A percentile compares a stretch with the other conserved stretches of the same genome.
These are phyloP conservation scores for Plectosphaerella sp. DNA, from an alignment of 2,329 filamentous ascomycete genomes.

Conservation along the genomic window DNA sequence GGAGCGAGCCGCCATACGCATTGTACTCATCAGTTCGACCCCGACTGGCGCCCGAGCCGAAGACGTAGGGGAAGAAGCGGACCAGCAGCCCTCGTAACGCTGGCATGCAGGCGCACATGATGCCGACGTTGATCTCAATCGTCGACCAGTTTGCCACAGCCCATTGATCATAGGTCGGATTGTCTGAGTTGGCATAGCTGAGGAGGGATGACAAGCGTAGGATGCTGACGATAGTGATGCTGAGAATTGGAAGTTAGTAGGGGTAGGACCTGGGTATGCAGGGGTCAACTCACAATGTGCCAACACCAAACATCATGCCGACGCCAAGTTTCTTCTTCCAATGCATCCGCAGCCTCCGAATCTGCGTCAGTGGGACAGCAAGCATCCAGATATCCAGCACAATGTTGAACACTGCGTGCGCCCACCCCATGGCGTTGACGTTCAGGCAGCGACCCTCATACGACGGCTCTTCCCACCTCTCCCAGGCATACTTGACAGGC, in stretches of 20 bases:
- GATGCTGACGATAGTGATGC: conserved; percentile 18
- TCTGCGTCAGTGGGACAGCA: conserved; percentile 32
- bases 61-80: conserved; percentile 12
- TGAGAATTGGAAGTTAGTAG: background rate
- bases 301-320: conserved; percentile 31
- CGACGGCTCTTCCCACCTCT: conserved; percentile 24
- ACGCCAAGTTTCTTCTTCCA: conserved; percentile 30
- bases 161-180: conserved; percentile 20
- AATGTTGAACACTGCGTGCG: conserved; percentile 36
- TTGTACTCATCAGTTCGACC: background rate
- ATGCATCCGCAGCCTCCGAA: conserved; percentile 23
- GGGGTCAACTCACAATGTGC: conserved; percentile 8
- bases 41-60: conserved; percentile 1
- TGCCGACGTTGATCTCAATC: conserved; percentile 22
- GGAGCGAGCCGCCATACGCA: background rate
- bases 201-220: conserved; percentile 15
- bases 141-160: conserved; percentile 20
- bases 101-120: conserved; percentile 24
- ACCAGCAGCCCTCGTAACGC: conserved; percentile 17
- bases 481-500: conserved; percentile 39
- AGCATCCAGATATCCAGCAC: conserved; percentile 37
- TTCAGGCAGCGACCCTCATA: conserved; percentile 27
- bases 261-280: background rate
- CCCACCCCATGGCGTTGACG: conserved; percentile 31
- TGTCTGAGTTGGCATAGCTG: conserved; percentile 15